Base-by-base conservation (phyloP, 148 eudicot species). In the Salicornia ramosissima region DNA sequence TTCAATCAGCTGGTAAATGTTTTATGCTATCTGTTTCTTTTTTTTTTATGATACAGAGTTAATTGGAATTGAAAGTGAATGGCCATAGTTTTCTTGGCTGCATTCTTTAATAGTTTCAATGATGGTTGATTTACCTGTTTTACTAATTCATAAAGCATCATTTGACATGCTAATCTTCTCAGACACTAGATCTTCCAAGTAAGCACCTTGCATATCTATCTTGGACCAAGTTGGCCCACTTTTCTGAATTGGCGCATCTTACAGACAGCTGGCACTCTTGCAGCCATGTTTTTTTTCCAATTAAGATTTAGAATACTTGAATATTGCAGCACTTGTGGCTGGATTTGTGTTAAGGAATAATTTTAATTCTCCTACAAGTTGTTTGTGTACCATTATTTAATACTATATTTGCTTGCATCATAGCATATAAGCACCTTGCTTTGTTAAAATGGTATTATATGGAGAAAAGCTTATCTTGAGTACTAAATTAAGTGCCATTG, bases 181-280 rank as follows among this genome's bases (percentile, higher is more conserved):
- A 4, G 33, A 74, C 80, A 69, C 80, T 72, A 73, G 53, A 61
- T 77, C 52, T 53, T 68, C 65, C 69, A 50, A 21, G 57, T 59
- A 71, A 71, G 71, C 67, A 29, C 45, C 50, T 56, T 67, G 64
- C 40, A 13, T 72, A 42, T 26, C 36, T 51, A 46, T 51, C 58
- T 14, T 16, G 22, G 47, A 55, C 59, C 65, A 62, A 78, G 39
- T 55, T 34, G 59, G 52, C 64, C 68, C 18, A 72, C 73, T 72
- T 77, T 33, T 36, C 60, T 24, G 31, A 43, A 46, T 61, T 68
- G 76, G 62, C 30, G 25, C 40, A 31, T 57, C 70, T 61, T 57
- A 53, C 51, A 69, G 65, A 78, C 80, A 78, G 74, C 65, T 78
- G 80, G 74, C 70, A 24, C 30, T 67, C 59, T 73, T 62, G 51